These are phyloP conservation scores for Talaromyces amestolkiae DNA, from an alignment of 2,329 filamentous ascomycete species.

Conservation along the genomic window DNA sequence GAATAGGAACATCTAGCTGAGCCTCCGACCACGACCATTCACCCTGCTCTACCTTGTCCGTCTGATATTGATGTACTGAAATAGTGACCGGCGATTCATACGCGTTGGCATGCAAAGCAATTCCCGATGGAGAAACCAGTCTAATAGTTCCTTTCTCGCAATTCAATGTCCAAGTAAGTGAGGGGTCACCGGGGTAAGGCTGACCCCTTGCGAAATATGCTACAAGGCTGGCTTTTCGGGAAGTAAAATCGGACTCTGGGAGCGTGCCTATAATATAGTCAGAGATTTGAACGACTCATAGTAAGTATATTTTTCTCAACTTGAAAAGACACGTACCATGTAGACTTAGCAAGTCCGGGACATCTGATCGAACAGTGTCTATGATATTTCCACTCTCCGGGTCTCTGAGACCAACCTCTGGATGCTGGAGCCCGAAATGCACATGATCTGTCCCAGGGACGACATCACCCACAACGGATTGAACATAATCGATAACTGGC, in stretches of 20 bases:
- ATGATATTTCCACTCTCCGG: background rate
- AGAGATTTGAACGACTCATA: too few relatives aligned
- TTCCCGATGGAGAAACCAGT: conserved; percentile 9
- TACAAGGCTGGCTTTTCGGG: conserved; percentile 3
- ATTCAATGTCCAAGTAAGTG: conserved; percentile 12
- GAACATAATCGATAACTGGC: conserved; percentile 6
- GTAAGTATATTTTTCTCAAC: background rate
- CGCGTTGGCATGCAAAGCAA: conserved; percentile 1
- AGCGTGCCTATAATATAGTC: background rate
- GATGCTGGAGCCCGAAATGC: conserved; percentile 10
- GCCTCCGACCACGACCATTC: conserved; percentile 13
- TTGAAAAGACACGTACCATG: background rate
- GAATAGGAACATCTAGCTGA: conserved; percentile 8
- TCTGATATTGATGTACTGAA: conserved; percentile 12
- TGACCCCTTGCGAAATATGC: conserved; percentile 12
- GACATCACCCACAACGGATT: conserved; percentile 32
- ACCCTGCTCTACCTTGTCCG: conserved; percentile 9
- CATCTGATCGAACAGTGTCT: conserved; percentile 8
- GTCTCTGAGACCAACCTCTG: conserved; percentile 7
- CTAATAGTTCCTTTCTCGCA: conserved; percentile 11
- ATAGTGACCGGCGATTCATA: conserved; percentile 13
- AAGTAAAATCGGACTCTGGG: background rate
- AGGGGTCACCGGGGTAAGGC: conserved; percentile 8
- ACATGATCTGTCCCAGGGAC: conserved; percentile 9
- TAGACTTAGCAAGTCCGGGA: conserved; percentile 10